Base-by-base conservation (phyloP, 345 rosid genomes). In the Acer negundo region DNA sequence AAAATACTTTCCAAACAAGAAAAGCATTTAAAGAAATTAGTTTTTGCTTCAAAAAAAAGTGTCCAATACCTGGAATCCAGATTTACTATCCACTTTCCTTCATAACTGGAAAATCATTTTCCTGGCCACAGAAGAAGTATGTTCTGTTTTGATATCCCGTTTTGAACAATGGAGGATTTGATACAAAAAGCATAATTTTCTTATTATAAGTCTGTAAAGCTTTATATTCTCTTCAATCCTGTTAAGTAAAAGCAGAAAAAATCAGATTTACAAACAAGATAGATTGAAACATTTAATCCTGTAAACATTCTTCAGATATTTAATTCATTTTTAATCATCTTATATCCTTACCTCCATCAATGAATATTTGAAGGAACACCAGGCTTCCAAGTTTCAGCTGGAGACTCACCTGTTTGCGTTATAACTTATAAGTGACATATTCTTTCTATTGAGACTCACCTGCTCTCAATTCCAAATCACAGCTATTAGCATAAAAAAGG, bases 11-110 rank as follows among this genome's bases (percentile, higher is more conserved):
- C 44, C 44, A 40, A 40, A 40, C 9, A 40, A 40, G 44, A 40
- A 42, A 8, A 42, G 46, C 11, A 42, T 8, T 9, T 42, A 42
- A 42, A 9, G 46, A 42, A 42, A 42, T 42, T 42, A 42, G 11
- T 42, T 42, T 42, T 11, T 42, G 10, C 10, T 42, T 42, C 46
- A 42, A 42, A 42, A 42, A 42, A 7, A 0, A 42, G 10, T 42
- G 46, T 42, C 46, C 46, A 42, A 42, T 51, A 70, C 74, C 74
- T 68, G n/a, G 12, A 70, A 70, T 49, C 38, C 61, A 44, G 61
- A 24, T 70, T 6, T 70, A 6, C 24, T 46, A 68, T 22, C 24
- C 19, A 3, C 10, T 44, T 67, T 44, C 56, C 56, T 44, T 1
- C 15, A 23, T 20, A 4, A 68, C 56, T 46, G 56, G 28, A 44